These are phyloP conservation scores for Oryza longistaminata DNA, from an alignment of 176 grass and related monocot species.

Conservation along the genomic window DNA sequence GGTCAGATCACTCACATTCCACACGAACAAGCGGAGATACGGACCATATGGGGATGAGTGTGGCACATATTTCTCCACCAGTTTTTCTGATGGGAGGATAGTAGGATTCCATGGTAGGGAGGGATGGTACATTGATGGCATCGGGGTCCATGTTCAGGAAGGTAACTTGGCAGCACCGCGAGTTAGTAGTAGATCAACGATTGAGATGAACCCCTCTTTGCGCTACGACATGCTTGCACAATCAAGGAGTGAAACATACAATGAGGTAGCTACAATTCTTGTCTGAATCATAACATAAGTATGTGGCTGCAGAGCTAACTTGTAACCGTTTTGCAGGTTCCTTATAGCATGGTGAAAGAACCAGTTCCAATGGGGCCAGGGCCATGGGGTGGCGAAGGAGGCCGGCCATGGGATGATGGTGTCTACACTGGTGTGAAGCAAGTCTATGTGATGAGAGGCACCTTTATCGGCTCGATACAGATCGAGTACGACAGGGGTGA, in stretches of 20 bases:
- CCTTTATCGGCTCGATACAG: slow-evolving; percentile 77
- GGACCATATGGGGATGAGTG: slow-evolving; percentile 82
- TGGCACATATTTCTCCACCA: slow-evolving; percentile 84
- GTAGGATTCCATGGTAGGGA: slow-evolving; percentile 87
- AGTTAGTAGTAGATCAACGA: slow-evolving; percentile 22
- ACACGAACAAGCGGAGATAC: slow-evolving; percentile 71
- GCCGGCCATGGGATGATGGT: slow-evolving; percentile 88
- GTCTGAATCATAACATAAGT: neutral
- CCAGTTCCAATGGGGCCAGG: slow-evolving; percentile 76
- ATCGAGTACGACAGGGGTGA: slow-evolving; percentile 84
- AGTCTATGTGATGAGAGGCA: slow-evolving; percentile 66
- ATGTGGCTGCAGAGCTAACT: neutral
- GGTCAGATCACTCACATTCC: slow-evolving; percentile 76
- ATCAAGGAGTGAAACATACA: slow-evolving; percentile 35
- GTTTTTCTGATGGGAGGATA: slow-evolving; percentile 63
- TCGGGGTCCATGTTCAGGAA: slow-evolving; percentile 88
- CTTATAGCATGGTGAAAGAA: slow-evolving; percentile 73
- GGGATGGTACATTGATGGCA: slow-evolving; percentile 83
- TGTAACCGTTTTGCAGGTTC: slow-evolving; percentile 42
- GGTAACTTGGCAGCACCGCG: slow-evolving; percentile 47
- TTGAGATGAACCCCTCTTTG: slow-evolving; percentile 25
- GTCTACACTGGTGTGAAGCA: slow-evolving; percentile 86
- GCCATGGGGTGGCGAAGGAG: slow-evolving; percentile 90
- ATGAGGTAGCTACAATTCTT: slow-evolving; percentile 56
- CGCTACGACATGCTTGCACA: slow-evolving; percentile 44